Evolutionary conservation across 192 early-diverging fungal genomes (phyloP).

Genomic region (Dissophora globulifera): DNA sequence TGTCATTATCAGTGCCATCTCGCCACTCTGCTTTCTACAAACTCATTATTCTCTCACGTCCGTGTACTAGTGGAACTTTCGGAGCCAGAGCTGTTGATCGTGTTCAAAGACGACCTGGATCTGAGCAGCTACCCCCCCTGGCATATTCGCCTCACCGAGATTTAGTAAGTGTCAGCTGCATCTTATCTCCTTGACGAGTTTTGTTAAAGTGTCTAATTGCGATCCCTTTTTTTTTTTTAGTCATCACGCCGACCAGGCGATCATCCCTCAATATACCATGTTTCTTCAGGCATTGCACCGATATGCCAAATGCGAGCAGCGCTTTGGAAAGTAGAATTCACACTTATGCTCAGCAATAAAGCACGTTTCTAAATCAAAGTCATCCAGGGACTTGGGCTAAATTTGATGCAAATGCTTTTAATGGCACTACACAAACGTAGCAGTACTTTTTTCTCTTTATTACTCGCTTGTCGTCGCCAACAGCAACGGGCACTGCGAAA

Average conservation of each 20-base stretch:
- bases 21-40: no score
- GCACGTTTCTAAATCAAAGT: no score
- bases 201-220: no score
- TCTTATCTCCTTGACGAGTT: no score
- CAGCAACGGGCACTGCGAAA: slow-evolving; percentile 53
- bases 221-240: no score
- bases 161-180: slow-evolving; percentile 46
- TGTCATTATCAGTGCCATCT: no score
- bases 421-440: no score
- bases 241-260: slow-evolving; percentile 47
- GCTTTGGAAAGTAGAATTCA: slow-evolving; percentile 48
- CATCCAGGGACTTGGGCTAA: no score
- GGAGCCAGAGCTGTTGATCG: slow-evolving; percentile 55
- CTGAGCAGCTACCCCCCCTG: slow-evolving; percentile 58
- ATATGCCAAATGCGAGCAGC: slow-evolving; percentile 56
- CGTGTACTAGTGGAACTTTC: slow-evolving; percentile 44
- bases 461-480: slow-evolving; percentile 11
- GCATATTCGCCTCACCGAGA: slow-evolving; percentile 57
- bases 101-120: slow-evolving; percentile 53
- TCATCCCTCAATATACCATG: slow-evolving; percentile 45
- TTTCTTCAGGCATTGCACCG: slow-evolving; percentile 48
- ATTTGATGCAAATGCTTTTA: no score
- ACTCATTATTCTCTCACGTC: no score
- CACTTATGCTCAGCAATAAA: no score
- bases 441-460: slow-evolving; percentile 5